Evolutionary conservation across 192 early-diverging fungal species (phyloP), one percentile per base, ranked within the genome.

Genomic region (Backusella australiensis): DNA sequence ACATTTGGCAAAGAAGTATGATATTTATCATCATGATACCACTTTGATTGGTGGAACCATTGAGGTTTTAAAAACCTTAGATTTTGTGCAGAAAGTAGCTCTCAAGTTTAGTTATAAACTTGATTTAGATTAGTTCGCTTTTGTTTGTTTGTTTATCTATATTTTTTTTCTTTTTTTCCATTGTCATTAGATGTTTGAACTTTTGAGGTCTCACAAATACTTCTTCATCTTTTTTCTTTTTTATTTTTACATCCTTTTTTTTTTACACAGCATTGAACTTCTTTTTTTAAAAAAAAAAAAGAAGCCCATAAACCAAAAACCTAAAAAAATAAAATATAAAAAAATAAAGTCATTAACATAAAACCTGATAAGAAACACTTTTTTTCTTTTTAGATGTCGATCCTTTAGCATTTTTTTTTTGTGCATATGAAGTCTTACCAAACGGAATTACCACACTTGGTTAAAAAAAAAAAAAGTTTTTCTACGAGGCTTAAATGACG

Each of bases 301-400:
- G 29, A 29, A 29, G 1, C 29, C 29, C 11, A 46, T 17, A 46
- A 8, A 72, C 76, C 32, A 80, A 80, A 46, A 71, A 59, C 4
- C 74, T 74, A 38, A 76, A 76, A 39, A 53, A 26, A 35, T 19
- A 36, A 11, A 23, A 15, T 6, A 56, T 14, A 56, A 3, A 38
- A 34, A 53, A 14, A 52, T 12, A n/a, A 26, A 29, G 11, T 12
- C 65, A 23, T 34, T 0, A 88, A 88, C 29, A 49, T 90, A 92
- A 85, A 86, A 95, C 75, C 72, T 44, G 12, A 2, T 11, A 44
- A 44, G 8, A 44, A 11, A 44, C 12, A 14, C 42, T 44, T 14
- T n/a, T 42, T 14, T 14, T 44, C 42, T 44, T 44, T 44, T 44
- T 32, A 32, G 32, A 32, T 32, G 32, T 32, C 32, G 32, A 32